phyloP scores from a whole-genome alignment of 352 stramenopile genomes.

The Globisporangium mamillatum region DNA sequence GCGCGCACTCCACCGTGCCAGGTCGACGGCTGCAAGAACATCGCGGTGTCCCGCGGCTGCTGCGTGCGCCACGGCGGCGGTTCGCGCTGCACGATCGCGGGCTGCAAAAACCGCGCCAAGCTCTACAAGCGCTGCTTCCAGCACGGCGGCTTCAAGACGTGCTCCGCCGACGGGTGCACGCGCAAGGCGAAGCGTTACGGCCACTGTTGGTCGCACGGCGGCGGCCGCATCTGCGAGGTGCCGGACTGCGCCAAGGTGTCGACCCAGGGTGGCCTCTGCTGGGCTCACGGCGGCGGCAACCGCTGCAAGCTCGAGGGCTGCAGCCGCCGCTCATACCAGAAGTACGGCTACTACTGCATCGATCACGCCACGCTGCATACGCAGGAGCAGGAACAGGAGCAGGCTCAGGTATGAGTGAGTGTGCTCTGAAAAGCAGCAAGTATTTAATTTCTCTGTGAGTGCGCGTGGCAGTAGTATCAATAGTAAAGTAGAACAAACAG shows the following conservation, averaged over 20 bases:
- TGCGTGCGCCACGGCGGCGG: conserved; percentile 40
- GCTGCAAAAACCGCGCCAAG: conserved; percentile 70
- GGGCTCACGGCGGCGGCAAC: conserved; percentile 79
- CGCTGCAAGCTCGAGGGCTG: conserved; percentile 63
- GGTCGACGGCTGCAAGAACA: conserved; percentile 63
- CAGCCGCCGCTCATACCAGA: conserved; percentile 73
- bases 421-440: not conserved
- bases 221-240: conserved; percentile 62
- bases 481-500: not conserved
- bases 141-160: conserved; percentile 71
- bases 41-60: conserved; percentile 34
- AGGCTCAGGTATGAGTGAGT: not conserved
- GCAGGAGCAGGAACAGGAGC: not conserved
- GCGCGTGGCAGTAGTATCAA: conserved; percentile 1
- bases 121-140: conserved; percentile 78
- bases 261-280: conserved; percentile 66
- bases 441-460: conserved; percentile 10
- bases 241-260: conserved; percentile 63
- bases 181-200: conserved; percentile 81
- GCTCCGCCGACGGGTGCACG: conserved; percentile 54
- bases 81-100: conserved; percentile 39
- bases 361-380: conserved; percentile 32
- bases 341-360: conserved; percentile 73
- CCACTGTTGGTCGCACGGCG: conserved; percentile 74
- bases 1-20: conserved; percentile 56